These are phyloP conservation scores for Pseudisothecium myosuroides DNA, from an alignment of 225 moss, liverwort and hornwort species.

Conservation along the genomic window DNA sequence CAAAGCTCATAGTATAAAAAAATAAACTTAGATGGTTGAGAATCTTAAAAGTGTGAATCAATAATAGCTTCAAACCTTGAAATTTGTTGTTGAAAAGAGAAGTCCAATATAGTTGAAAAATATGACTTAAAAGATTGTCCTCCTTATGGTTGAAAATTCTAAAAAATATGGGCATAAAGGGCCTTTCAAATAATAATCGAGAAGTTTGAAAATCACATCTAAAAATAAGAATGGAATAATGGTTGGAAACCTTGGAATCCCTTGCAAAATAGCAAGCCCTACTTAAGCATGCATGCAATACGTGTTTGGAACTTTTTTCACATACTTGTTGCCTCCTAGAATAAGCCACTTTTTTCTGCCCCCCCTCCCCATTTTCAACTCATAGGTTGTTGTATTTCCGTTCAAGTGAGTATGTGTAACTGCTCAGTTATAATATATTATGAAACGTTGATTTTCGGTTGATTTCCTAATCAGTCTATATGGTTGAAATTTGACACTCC, in stretches of 20 bases:
- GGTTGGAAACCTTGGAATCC: not conserved
- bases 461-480: too few species aligned
- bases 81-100: not conserved
- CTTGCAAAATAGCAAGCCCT: not conserved
- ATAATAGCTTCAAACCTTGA: not conserved
- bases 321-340: accelerated
- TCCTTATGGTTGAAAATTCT: accelerated
- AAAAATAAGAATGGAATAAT: not conserved
- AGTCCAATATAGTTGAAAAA: accelerated
- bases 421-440: too few species aligned
- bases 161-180: not conserved
- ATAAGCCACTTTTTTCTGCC: too few species aligned
- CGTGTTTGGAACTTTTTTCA: not conserved
- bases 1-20: not conserved
- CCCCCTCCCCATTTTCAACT: too few species aligned
- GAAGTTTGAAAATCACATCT: not conserved
- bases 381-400: too few species aligned
- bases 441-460: too few species aligned
- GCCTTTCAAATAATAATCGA: not conserved
- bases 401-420: too few species aligned
- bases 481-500: too few species aligned
- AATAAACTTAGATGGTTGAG: accelerated
- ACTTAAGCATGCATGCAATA: not conserved
- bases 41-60: not conserved
- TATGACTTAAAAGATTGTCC: not conserved